Percentiles rank a stretch among this genome's conserved stretches.
phyloP scores from a whole-genome alignment of 345 rosid genomes.

The Psidium guajava region DNA sequence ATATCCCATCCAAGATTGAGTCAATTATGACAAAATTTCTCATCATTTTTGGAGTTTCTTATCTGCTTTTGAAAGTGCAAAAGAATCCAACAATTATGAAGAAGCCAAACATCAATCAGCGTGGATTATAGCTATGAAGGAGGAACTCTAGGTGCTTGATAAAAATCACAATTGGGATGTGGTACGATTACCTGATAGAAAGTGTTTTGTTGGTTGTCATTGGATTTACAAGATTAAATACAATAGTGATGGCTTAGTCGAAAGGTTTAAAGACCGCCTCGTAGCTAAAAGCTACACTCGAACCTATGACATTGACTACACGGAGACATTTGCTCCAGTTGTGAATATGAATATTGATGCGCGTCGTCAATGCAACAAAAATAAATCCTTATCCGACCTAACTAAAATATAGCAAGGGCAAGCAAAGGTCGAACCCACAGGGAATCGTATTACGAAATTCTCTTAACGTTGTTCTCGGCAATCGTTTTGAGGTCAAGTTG shows the following conservation, averaged over 20 bases:
- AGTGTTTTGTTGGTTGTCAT: neutral
- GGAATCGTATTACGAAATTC: too few species aligned
- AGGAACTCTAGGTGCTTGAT: neutral
- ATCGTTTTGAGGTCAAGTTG: too few species aligned
- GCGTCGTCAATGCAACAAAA: too few species aligned
- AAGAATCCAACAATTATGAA: neutral
- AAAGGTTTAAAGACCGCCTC: neutral
- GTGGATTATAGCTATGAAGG: neutral
- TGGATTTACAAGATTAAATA: neutral
- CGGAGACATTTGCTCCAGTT: neutral
- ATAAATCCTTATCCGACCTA: too few species aligned
- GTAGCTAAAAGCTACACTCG: neutral
- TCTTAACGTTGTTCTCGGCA: too few species aligned
- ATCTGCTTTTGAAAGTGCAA: neutral
- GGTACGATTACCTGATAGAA: neutral
- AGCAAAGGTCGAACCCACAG: too few species aligned
- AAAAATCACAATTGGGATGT: neutral
- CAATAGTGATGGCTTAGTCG: neutral
- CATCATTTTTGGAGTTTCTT: neutral
- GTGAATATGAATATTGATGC: neutral
- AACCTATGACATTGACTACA: neutral
- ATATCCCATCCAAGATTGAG: neutral
- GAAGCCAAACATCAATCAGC: neutral
- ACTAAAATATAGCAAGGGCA: too few species aligned
- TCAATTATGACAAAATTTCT: neutral